These are phyloP conservation scores for Exophiala alcalophila DNA, from an alignment of 2,329 filamentous ascomycete species.

Conservation along the genomic window DNA sequence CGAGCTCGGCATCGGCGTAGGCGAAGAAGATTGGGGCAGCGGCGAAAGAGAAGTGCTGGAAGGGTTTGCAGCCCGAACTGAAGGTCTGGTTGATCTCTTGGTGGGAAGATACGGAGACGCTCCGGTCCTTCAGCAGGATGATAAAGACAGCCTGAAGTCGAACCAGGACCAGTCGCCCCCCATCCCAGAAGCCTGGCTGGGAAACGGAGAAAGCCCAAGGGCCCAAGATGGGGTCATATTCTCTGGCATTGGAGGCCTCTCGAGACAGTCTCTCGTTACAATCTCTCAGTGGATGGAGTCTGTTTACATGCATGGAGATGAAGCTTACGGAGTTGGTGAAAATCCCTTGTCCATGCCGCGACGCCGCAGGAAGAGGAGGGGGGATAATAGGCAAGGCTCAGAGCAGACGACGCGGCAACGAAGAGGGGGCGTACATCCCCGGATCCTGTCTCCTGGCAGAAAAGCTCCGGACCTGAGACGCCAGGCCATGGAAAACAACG, in stretches of 20 bases:
- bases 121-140: no score
- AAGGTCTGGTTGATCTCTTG: constrained; percentile 82
- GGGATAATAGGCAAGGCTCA: constrained; percentile 27
- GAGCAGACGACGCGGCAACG: constrained; percentile 3
- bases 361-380: constrained; percentile 36
- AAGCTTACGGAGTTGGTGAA: constrained; percentile 80
- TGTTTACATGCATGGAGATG: constrained; percentile 76
- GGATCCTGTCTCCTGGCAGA: constrained; percentile 6
- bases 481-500: constrained; percentile 26
- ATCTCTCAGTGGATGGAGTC: constrained; percentile 85
- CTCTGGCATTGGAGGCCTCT: constrained; percentile 71
- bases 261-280: constrained; percentile 66
- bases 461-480: constrained; percentile 19
- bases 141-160: no score
- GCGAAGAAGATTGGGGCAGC: constrained; percentile 91
- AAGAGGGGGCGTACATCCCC: constrained; percentile 7
- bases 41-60: constrained; percentile 91
- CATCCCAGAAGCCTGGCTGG: constrained; percentile 78
- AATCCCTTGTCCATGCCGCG: constrained; percentile 68
- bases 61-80: constrained; percentile 73
- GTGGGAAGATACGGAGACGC: constrained; percentile 78
- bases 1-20: constrained; percentile 88
- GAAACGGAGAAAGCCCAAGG: constrained; percentile 63
- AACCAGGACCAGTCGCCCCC: no score
- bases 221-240: constrained; percentile 84